phyloP scores from a whole-genome alignment of 169 alveolate species.

The Plasmodium vivax region DNA sequence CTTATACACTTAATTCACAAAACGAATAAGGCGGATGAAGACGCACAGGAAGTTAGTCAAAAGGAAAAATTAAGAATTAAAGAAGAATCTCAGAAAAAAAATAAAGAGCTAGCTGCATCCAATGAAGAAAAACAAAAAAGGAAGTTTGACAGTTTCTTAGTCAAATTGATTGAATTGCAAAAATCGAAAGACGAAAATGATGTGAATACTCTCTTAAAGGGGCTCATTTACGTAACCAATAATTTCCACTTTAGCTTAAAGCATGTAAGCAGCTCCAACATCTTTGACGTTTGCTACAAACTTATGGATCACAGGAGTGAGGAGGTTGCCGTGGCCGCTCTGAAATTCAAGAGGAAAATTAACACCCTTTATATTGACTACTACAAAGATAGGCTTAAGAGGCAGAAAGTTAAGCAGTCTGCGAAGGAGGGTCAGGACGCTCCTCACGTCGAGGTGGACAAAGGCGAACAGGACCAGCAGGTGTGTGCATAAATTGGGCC shows the following conservation, averaged over 20 bases:
- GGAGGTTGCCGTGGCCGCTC: constrained; percentile 70
- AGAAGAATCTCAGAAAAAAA: not conserved
- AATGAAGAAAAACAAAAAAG: constrained; percentile 48
- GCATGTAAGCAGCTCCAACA: constrained; percentile 40
- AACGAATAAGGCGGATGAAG: constrained; percentile 4
- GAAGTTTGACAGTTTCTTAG: constrained; percentile 52
- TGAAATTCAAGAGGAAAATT: constrained; percentile 62
- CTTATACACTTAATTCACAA: constrained; percentile 49
- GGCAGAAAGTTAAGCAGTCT: not conserved
- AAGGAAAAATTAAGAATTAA: not conserved
- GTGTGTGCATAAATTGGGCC: not conserved
- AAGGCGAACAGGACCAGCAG: not conserved
- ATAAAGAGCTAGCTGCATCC: not conserved
- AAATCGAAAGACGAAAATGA: constrained; percentile 61
- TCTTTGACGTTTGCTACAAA: constrained; percentile 61
- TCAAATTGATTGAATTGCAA: constrained; percentile 42
- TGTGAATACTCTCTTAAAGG: constrained; percentile 33
- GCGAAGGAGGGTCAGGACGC: not conserved
- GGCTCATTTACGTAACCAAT: constrained; percentile 48
- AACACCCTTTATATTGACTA: constrained; percentile 44
- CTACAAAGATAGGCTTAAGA: constrained; percentile 28
- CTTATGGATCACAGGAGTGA: constrained; percentile 69
- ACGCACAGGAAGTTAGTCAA: not conserved
- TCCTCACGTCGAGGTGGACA: not conserved
- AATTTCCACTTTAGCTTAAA: constrained; percentile 42